Conservation (phyloP, 352 stramenopile genomes). For the Peronospora tabacina region DNA sequence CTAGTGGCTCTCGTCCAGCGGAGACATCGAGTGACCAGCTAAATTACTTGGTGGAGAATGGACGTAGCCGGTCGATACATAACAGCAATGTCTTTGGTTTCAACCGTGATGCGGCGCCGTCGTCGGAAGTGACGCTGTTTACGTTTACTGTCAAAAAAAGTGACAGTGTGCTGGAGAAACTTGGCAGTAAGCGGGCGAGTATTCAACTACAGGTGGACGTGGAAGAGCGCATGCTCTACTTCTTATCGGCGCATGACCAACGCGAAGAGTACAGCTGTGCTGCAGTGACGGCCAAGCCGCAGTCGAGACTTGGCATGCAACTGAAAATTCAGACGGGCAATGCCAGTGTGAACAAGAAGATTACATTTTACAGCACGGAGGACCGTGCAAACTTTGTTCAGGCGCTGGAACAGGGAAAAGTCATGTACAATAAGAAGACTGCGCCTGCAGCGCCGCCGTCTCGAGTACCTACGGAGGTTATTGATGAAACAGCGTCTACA, state of each 20-base stretch:
- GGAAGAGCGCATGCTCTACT: conserved; percentile 78
- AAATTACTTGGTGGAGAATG: conserved; percentile 57
- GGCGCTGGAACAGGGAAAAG: conserved; percentile 72
- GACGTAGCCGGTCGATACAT: conserved; percentile 54
- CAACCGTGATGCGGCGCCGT: conserved; percentile 33
- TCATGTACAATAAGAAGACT: conserved; percentile 65
- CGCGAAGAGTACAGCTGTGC: conserved; percentile 77
- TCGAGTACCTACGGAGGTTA: conserved; percentile 17
- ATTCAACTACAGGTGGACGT: conserved; percentile 81
- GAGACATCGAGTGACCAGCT: conserved; percentile 28
- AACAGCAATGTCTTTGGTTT: conserved; percentile 73
- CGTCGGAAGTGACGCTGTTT: conserved; percentile 71
- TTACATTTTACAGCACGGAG: conserved; percentile 78
- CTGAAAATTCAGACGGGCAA: conserved; percentile 79
- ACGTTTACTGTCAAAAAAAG: conserved; percentile 85
- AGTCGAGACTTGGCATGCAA: conserved; percentile 71
- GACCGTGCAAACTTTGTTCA: conserved; percentile 78
- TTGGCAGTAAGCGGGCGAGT: conserved; percentile 73
- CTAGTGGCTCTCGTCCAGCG: conserved; percentile 18
- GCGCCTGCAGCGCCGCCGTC: conserved; percentile 14
- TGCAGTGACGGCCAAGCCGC: conserved; percentile 65
- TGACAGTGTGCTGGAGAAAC: conserved; percentile 74
- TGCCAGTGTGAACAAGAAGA: conserved; percentile 75
- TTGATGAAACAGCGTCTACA: conserved; percentile 29
- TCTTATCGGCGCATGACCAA: conserved; percentile 65